Evolutionary conservation across 345 rosid species (phyloP), one percentile per base, ranked within the genome.

Genomic region (Eucalyptus curtisii): DNA sequence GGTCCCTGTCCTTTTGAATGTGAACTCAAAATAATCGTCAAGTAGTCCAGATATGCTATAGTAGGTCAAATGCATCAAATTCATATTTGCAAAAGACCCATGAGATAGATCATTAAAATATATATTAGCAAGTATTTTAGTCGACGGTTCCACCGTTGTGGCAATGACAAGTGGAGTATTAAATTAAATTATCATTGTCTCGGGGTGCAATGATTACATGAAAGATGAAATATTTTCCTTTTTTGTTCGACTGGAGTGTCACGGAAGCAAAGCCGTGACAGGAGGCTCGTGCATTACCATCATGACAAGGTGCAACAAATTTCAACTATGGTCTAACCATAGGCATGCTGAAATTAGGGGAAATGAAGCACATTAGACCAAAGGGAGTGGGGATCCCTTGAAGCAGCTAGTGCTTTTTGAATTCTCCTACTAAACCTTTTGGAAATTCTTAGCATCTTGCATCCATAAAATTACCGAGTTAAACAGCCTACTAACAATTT

Each of bases 81-180:
- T 64, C 76, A 64, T 64, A n/a, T 14, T n/a, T 8, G 17, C 76
- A 64, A 64, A 64, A 31, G 9, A 33, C 10, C 42, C 24, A 0
- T 17, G 12, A 31, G 44, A 31, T 33, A 8, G 40, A 31, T 17
- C 42, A 33, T 68, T 5, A 7, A 33, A 33, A 33, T 68, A 68
- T 68, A 20, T 68, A 68, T 68, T 15, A 33, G 2, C 5, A 9
- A 68, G 42, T 31, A 8, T 16, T 68, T 2, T 5, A 71, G 2
- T 13, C 13, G 0, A 71, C 0, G 0, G 7, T 71, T 33, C 33
- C 13, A 33, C 22, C 7, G 1, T n/a, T 3, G 13, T 33, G 24
- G 13, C 4, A 71, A 3, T 71, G 45, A 17, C 25, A 19, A 4
- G 7, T 71, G 25, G 7, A 17, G 2, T 37, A 33, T 5, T 12